Base-by-base conservation (phyloP, 768 basidiomycete genomes). In the Lyophyllum semitale region DNA sequence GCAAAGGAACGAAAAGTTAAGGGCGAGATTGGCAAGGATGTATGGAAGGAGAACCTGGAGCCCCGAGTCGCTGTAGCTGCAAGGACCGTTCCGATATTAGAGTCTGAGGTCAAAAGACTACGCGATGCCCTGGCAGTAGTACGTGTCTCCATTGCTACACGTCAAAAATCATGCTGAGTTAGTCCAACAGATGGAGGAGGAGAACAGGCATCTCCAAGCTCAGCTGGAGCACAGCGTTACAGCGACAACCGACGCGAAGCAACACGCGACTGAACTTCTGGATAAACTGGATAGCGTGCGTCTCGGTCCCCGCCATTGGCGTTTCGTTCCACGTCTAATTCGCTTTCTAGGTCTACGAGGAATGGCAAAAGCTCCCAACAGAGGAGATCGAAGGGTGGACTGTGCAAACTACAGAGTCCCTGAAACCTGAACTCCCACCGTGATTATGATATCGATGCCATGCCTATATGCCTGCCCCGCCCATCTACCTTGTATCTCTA, bases 351-450 rank as follows among this genome's bases (percentile, higher is more conserved):
- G 71, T 77, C 1, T 75, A 74, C 48, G 68, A 73, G 11, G 75
- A 73, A 49, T 89, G 86, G 84, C 67, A 70, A 52, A 71, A 78
- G 25, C 63, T 88, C 8, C 84, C 86, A 1, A 73, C 78, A 48
- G 85, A 88, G n/a, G 82, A 87, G 25, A 81, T 91, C n/a, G 77
- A 80, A 43, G 70, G 73, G 64, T 66, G 84, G 84, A 69, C 83
- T 50, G 68, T 88, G 57, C 70, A 82, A 70, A 68, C 82, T 68
- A 67, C 60, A 22, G 73, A 77, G 57, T 66, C 78, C 1, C 58
- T 75, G 4, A 75, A 71, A 52, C 73, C 71, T 20, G 62, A 62
- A 22, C 53, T 70, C 33, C 67, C 64, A 33, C 64, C 66, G 55
- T 68, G 57, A 66, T 18, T 26, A 38, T 2, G 11, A 37, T n/a